Percentiles rank a stretch among this genome's conserved stretches.
These are phyloP conservation scores for Metschnikowia rubicola DNA, from an alignment of 805 yeast species.

Conservation along the genomic window DNA sequence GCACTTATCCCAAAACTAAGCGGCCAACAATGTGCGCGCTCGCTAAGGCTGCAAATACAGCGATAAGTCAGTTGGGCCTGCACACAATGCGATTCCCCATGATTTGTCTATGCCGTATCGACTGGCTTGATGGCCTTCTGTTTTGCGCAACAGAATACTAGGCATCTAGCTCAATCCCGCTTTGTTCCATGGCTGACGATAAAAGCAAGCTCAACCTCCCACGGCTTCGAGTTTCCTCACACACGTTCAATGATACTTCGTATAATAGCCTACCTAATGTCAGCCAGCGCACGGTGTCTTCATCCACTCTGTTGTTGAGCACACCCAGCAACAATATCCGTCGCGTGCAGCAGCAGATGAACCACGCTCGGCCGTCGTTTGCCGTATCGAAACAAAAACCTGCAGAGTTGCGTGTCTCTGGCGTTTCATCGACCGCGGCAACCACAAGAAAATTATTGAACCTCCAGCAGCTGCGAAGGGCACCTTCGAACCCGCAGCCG, in stretches of 20 bases:
- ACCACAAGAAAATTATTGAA: conserved; percentile 38
- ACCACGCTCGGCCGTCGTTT: conserved; percentile 8
- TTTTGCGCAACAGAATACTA: too few species aligned
- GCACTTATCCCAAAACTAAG: too few species aligned
- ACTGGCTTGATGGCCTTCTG: too few species aligned
- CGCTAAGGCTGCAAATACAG: neutral
- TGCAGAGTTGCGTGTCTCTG: conserved; percentile 6
- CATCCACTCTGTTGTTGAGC: conserved; percentile 37
- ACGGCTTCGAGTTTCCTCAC: conserved; percentile 15
- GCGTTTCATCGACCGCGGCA: conserved; percentile 11
- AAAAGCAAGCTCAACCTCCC: conserved; percentile 11
- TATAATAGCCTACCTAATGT: conserved; percentile 11
- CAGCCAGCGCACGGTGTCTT: conserved; percentile 33
- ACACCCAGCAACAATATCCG: conserved; percentile 42
- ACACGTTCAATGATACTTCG: conserved; percentile 9
- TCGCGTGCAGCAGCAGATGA: conserved; percentile 27
- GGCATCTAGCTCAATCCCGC: neutral
- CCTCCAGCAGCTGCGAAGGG: conserved; percentile 36
- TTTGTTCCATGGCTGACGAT: conserved; percentile 14
- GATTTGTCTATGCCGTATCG: neutral
- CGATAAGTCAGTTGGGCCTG: neutral
- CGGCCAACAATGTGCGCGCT: neutral
- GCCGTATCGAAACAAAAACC: conserved; percentile 1
- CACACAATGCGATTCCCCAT: neutral
- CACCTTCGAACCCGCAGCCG: conserved; percentile 12